These are phyloP conservation scores for Delonix regia DNA, from an alignment of 306 rosid species.

Conservation along the genomic window DNA sequence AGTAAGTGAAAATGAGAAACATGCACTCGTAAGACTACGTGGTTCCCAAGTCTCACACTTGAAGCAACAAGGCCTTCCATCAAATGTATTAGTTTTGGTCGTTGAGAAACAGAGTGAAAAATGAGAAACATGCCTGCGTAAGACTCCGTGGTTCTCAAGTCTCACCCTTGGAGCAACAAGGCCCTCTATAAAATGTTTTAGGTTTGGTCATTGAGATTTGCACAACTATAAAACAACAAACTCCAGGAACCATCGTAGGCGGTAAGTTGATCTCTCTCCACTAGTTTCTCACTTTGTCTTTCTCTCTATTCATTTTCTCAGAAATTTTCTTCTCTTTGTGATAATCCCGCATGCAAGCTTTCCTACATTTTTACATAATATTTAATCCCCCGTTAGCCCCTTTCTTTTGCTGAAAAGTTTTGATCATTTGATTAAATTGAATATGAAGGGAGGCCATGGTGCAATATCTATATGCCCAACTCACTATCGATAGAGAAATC, in stretches of 20 bases:
- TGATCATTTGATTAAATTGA: neutral
- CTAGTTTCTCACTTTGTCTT: neutral
- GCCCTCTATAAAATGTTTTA: too few species aligned
- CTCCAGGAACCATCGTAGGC: too few species aligned
- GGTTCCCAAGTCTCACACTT: too few species aligned
- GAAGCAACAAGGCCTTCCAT: too few species aligned
- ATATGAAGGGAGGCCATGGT: neutral
- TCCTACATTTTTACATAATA: neutral
- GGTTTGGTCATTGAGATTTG: too few species aligned
- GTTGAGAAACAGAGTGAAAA: neutral
- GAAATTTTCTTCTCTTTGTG: neutral
- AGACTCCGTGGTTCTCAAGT: neutral
- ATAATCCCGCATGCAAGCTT: neutral
- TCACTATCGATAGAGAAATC: neutral
- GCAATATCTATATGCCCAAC: neutral
- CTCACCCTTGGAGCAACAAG: neutral
- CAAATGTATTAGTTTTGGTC: too few species aligned
- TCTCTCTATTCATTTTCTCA: neutral
- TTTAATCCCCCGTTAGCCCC: neutral
- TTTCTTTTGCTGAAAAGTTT: neutral
- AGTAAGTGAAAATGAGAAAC: neutral
- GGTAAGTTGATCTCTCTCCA: neutral
- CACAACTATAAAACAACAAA: too few species aligned
- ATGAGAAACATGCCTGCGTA: neutral
- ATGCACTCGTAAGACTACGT: neutral